phyloP scores from a whole-genome alignment of 1,139 yeast genomes.

The Tardiomyces blankii region DNA sequence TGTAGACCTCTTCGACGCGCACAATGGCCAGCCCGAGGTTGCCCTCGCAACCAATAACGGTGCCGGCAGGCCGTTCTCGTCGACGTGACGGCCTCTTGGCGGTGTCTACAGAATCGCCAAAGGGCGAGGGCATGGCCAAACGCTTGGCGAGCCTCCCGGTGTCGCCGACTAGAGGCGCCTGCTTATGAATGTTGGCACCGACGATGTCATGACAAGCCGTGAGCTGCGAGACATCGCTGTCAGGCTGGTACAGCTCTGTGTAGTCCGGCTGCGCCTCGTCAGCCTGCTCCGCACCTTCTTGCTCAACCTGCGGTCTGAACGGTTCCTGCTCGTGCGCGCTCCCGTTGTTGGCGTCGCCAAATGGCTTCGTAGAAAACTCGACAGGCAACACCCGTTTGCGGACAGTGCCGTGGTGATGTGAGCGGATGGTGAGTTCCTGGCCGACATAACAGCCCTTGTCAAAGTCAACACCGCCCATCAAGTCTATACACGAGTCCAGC shows the following conservation, averaged over 20 bases:
- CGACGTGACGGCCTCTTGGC: constrained; percentile 1
- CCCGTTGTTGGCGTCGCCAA: neutral
- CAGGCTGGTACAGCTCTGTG: no score
- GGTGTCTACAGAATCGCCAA: no score
- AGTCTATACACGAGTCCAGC: constrained; percentile 75
- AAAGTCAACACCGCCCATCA: constrained; percentile 68
- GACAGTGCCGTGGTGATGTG: constrained; percentile 72
- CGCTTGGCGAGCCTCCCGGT: no score
- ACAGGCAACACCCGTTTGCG: constrained; percentile 55
- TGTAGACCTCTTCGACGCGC: constrained; percentile 35
- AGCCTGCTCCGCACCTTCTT: no score
- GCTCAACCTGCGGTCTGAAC: no score
- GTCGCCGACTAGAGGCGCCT: no score
- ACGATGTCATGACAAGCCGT: no score
- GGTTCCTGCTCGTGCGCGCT: constrained; percentile 1
- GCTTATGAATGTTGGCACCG: no score
- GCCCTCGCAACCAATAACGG: constrained; percentile 43
- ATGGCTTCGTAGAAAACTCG: constrained; percentile 5
- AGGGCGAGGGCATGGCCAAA: no score
- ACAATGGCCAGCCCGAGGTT: constrained; percentile 59
- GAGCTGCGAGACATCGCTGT: no score
- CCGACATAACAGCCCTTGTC: constrained; percentile 96
- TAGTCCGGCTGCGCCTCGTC: no score
- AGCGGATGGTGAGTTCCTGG: constrained; percentile 86
- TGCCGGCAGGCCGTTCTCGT: constrained; percentile 43